Evolutionary conservation across 768 basidiomycete genomes (phyloP).

Genomic region (Suillus subaureus): DNA sequence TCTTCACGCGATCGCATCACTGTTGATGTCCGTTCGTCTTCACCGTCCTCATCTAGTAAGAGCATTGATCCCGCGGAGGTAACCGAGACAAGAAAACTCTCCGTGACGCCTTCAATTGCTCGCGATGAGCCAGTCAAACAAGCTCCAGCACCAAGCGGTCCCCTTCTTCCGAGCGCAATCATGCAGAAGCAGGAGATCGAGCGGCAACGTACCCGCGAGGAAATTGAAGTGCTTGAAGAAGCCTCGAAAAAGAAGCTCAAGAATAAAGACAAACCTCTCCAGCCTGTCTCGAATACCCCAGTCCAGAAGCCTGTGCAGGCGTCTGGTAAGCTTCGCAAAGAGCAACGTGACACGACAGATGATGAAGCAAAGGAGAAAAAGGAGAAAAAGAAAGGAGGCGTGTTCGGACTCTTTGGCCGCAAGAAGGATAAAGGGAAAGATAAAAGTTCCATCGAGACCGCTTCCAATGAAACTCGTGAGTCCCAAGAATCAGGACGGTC

Average conservation of each 20-base stretch:
- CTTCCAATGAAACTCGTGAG: constrained; percentile 46
- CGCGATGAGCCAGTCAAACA: constrained; percentile 47
- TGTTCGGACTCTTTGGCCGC: constrained; percentile 78
- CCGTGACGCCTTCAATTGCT: constrained; percentile 77
- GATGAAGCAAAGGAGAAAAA: constrained; percentile 55
- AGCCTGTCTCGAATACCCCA: constrained; percentile 27
- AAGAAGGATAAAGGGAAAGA: constrained; percentile 79
- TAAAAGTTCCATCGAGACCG: constrained; percentile 55
- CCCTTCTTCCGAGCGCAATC: constrained; percentile 41
- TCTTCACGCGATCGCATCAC: constrained; percentile 52
- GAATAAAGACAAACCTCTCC: constrained; percentile 47
- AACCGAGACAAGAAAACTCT: constrained; percentile 75
- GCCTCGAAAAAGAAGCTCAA: constrained; percentile 52
- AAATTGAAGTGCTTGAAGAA: constrained; percentile 47
- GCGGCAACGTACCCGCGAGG: constrained; percentile 53
- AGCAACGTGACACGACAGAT: constrained; percentile 38
- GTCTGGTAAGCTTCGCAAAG: constrained; percentile 47
- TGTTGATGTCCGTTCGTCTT: constrained; percentile 28
- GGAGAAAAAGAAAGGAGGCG: constrained; percentile 65
- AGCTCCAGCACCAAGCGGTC: constrained; percentile 19
- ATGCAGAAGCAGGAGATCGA: constrained; percentile 54
- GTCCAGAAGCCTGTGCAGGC: constrained; percentile 16
- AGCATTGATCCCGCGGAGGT: constrained; percentile 67
- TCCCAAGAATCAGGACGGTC: constrained; percentile 71
- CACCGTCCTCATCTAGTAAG: constrained; percentile 31